Evolutionary conservation across 495 filamentous ascomycete species (phyloP), one percentile per base, ranked within the genome.

Genomic region (Patellaria atrata): DNA sequence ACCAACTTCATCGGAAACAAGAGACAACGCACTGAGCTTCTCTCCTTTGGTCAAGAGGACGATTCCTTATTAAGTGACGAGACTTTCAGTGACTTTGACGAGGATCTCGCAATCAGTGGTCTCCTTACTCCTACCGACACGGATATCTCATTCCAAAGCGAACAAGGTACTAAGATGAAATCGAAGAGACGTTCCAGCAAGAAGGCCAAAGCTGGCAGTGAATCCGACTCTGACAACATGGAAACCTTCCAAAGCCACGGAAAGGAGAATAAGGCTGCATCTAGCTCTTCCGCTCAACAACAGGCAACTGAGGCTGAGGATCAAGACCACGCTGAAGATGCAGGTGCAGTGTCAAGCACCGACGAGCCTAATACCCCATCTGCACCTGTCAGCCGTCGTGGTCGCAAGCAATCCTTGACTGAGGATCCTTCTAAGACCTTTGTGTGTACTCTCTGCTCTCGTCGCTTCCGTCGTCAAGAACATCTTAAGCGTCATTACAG

Each of bases 381-480:
- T 20, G 52, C 66, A 0, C 81, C 79, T 6, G 71, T 82, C 47
- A 87, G 81, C 60, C 91, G 89, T 45, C 85, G 89, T 38, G 89
- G 89, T 20, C 86, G 89, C 57, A 99, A 99, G 73, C 89, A 99
- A 62, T 96, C 91, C 1, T 58, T 96, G 54, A 96, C 89, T 12
- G 89, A 99, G 44, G 89, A 99, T 48, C 89, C 91, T 3, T 91
- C 83, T 47, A 99, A 99, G 75, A 93, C 84, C 0, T 99, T 96
- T 48, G 80, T 92, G 33, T 99, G 91, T 65, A 80, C 83, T 26
- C 68, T 96, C 13, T 99, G 91, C 71, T 82, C 77, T 28, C 82
- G 91, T 33, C 85, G 91, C 33, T 99, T 99, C 77, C 83, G 91
- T 41, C 83, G 91, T 40, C 91, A 96, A 56, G 91, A 99, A 55